phyloP scores from a whole-genome alignment of 139 green algal genomes.

The Pedinophyceae sp. region DNA sequence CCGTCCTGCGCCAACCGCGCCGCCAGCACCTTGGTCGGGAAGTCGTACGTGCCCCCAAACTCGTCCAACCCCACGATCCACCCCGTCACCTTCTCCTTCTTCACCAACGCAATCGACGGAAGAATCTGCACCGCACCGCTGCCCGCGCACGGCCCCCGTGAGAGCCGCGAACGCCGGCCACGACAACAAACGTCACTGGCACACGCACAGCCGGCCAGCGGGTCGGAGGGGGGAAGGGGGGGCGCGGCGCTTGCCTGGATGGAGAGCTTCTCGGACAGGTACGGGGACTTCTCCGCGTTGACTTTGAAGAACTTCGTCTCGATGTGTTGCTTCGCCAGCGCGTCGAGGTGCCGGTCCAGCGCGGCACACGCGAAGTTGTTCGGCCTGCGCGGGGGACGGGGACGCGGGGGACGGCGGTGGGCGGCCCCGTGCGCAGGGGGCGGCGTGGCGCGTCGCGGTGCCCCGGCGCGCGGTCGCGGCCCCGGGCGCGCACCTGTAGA shows the following conservation, averaged over 20 bases:
- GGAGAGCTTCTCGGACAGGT: conserved; percentile 45
- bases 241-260: background rate
- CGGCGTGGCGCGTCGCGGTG: background rate
- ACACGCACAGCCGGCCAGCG: conserved; percentile 7
- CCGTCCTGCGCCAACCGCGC: conserved; percentile 24
- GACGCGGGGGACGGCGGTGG: background rate
- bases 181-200: conserved; percentile 16
- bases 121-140: background rate
- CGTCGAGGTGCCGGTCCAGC: conserved; percentile 66
- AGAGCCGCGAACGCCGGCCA: background rate
- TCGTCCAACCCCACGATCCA: conserved; percentile 52
- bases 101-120: background rate
- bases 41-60: conserved; percentile 42
- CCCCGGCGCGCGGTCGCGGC: background rate
- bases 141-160: background rate
- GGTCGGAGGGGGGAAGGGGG: background rate
- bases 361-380: conserved; percentile 14
- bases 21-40: conserved; percentile 29
- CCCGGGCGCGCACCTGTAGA: conserved; percentile 35
- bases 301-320: conserved; percentile 88
- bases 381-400: background rate
- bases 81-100: conserved; percentile 18
- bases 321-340: conserved; percentile 50
- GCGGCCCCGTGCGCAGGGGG: too few relatives aligned
- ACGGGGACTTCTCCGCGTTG: conserved; percentile 88